These are phyloP conservation scores for Onygenales sp. DNA, from an alignment of 2,329 filamentous ascomycete species.

Conservation along the genomic window DNA sequence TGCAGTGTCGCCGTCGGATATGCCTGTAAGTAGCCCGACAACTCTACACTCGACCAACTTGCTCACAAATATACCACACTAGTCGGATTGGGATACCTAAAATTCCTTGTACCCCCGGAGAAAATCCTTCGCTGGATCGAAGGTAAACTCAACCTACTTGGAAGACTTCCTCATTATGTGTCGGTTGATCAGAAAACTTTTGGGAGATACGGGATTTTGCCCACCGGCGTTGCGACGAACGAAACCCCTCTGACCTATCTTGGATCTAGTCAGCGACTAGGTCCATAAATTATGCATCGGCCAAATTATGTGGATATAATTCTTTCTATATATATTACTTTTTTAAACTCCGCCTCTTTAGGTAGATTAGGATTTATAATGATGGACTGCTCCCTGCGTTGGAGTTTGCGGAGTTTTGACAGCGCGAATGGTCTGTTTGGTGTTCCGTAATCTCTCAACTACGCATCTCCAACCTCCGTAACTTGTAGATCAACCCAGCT, in stretches of 20 bases:
- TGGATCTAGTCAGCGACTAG: slow-evolving; percentile 55
- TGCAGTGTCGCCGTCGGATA: slow-evolving; percentile 80
- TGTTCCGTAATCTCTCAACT: slow-evolving; percentile 20
- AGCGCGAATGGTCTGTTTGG: slow-evolving; percentile 24
- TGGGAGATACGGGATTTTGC: slow-evolving; percentile 81
- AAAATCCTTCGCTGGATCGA: slow-evolving; percentile 82
- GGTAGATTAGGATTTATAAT: neutral
- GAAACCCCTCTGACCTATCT: slow-evolving; percentile 40
- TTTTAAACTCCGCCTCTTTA: neutral
- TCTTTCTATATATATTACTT: slow-evolving; percentile 2
- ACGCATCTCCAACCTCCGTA: neutral
- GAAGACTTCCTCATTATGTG: slow-evolving; percentile 79
- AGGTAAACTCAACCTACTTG: slow-evolving; percentile 74
- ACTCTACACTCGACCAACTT: neutral
- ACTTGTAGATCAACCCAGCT: neutral
- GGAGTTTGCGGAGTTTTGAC: slow-evolving; percentile 1
- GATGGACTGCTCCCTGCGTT: neutral
- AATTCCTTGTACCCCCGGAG: slow-evolving; percentile 82
- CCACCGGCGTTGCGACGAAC: slow-evolving; percentile 36
- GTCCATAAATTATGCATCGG: slow-evolving; percentile 42
- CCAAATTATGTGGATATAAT: slow-evolving; percentile 5
- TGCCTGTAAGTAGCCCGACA: slow-evolving; percentile 51
- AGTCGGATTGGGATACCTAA: slow-evolving; percentile 83
- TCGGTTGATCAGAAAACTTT: slow-evolving; percentile 95
- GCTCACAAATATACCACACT: slow-evolving; percentile 4